Percentiles rank a stretch among this genome's conserved stretches.
Conservation (phyloP, 768 basidiomycete genomes). For the Clitopilus hobsonii region DNA sequence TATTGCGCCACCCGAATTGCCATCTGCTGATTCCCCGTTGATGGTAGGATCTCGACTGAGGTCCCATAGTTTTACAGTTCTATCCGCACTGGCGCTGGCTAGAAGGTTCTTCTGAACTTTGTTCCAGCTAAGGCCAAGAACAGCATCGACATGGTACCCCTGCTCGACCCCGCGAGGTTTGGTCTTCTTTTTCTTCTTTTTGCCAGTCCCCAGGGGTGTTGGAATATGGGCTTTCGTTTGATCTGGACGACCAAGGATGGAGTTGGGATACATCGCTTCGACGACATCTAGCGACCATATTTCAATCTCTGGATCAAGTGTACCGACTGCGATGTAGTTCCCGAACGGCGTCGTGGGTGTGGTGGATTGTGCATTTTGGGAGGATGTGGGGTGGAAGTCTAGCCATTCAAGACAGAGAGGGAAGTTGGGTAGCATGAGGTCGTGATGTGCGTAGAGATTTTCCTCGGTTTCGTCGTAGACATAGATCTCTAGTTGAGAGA, state of each 20-base stretch:
- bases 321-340: conserved; percentile 94
- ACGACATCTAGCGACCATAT: conserved; percentile 96
- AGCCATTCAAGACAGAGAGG: conserved; percentile 99
- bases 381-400: conserved; percentile 79
- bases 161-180: conserved; percentile 59
- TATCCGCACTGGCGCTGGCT: conserved; percentile 89
- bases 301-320: conserved; percentile 96
- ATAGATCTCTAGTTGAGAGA: conserved; percentile 93
- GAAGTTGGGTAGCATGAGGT: conserved; percentile 95
- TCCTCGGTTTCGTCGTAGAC: conserved; percentile 91
- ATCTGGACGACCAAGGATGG: conserved; percentile 87
- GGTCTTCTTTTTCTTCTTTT: conserved; percentile 91
- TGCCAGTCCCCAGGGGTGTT: conserved; percentile 81
- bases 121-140: conserved; percentile 94
- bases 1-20: conserved; percentile 60
- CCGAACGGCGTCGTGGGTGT: conserved; percentile 45
- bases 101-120: conserved; percentile 83
- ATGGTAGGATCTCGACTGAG: conserved; percentile 62
- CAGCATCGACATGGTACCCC: conserved; percentile 87
- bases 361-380: conserved; percentile 31
- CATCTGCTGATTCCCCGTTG: conserved; percentile 27
- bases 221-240: conserved; percentile 77
- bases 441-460: conserved; percentile 94
- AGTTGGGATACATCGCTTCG: conserved; percentile 91
- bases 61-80: conserved; percentile 98